Conservation (phyloP, 371 early-diverging fungal species). For the Enterospora canceri region DNA sequence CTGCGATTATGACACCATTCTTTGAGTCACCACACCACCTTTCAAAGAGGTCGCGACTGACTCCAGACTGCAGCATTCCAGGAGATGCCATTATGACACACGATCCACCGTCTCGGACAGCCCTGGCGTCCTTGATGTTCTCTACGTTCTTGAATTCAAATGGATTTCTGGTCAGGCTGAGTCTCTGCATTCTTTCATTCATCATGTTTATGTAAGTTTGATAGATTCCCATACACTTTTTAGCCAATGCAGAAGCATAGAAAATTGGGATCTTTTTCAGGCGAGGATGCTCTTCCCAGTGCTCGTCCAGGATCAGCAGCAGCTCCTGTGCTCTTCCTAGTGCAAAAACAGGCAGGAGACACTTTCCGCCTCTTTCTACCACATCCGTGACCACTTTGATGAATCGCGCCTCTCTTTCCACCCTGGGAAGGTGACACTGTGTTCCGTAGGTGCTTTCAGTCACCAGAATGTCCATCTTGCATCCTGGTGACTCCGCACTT, state of each 20-base stretch:
- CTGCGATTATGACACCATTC: constrained; percentile 90
- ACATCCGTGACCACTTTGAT: constrained; percentile 67
- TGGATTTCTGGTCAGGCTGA: constrained; percentile 78
- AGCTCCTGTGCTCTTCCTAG: constrained; percentile 96
- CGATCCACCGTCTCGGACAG: constrained; percentile 85
- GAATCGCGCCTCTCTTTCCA: constrained; percentile 83
- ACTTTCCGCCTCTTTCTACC: constrained; percentile 83
- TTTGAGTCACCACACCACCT: constrained; percentile 83
- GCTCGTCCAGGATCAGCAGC: constrained; percentile 90
- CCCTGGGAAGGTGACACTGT: constrained; percentile 81
- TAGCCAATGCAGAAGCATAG: constrained; percentile 88
- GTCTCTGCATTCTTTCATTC: constrained; percentile 83
- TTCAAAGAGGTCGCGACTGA: constrained; percentile 89
- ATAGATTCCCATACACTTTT: constrained; percentile 92
- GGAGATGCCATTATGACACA: constrained; percentile 99
- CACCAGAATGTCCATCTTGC: constrained; percentile 77
- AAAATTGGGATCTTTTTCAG: constrained; percentile 86
- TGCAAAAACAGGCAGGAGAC: constrained; percentile 94
- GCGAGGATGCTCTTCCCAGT: constrained; percentile 77
- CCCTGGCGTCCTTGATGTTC: constrained; percentile 73
- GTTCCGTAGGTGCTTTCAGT: constrained; percentile 97
- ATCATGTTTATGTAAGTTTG: constrained; percentile 98
- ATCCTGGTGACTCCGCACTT: constrained; percentile 80
- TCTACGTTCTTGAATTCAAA: constrained; percentile 92
- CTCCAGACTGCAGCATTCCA: constrained; percentile 96